Conservation (phyloP, 768 basidiomycete genomes). For the Xerocomellus chrysenteron region DNA sequence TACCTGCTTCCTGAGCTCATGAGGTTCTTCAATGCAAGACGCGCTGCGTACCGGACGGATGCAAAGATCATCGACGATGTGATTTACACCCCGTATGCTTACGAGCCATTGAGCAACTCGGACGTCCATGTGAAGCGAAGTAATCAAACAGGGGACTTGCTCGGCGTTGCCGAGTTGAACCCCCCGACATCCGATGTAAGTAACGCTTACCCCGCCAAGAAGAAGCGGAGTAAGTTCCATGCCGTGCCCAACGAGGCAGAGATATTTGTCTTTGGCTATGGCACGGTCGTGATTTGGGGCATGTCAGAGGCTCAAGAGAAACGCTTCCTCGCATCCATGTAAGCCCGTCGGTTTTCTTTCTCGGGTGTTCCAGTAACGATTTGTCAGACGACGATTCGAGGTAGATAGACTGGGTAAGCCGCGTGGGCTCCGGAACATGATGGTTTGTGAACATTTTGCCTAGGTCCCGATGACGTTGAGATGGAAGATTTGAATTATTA, state of each 20-base stretch:
- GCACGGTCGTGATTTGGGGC: conserved; percentile 96
- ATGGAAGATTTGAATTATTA: conserved; percentile 98
- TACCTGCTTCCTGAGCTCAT: conserved; percentile 86
- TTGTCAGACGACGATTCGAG: conserved; percentile 85
- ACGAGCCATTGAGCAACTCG: conserved; percentile 49
- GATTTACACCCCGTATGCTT: conserved; percentile 90
- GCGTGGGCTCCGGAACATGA: neutral
- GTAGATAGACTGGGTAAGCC: conserved; percentile 76
- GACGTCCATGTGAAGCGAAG: conserved; percentile 31
- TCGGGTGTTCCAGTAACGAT: conserved; percentile 1
- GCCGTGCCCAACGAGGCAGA: conserved; percentile 72
- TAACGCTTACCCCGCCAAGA: conserved; percentile 36
- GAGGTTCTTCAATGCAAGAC: conserved; percentile 86
- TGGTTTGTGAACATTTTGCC: conserved; percentile 3
- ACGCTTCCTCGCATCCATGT: conserved; percentile 89
- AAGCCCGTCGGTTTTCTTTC: conserved; percentile 32
- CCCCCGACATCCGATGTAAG: conserved; percentile 28
- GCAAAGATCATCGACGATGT: conserved; percentile 90
- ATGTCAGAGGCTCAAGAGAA: conserved; percentile 94
- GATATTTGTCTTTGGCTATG: conserved; percentile 92
- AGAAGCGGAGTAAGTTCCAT: conserved; percentile 66
- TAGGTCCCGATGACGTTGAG: conserved; percentile 85
- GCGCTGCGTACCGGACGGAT: conserved; percentile 79
- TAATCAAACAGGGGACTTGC: conserved; percentile 61
- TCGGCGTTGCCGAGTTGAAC: conserved; percentile 72